These are phyloP conservation scores for Phytophthora brassicae DNA, from an alignment of 352 stramenopile species.

Conservation along the genomic window DNA sequence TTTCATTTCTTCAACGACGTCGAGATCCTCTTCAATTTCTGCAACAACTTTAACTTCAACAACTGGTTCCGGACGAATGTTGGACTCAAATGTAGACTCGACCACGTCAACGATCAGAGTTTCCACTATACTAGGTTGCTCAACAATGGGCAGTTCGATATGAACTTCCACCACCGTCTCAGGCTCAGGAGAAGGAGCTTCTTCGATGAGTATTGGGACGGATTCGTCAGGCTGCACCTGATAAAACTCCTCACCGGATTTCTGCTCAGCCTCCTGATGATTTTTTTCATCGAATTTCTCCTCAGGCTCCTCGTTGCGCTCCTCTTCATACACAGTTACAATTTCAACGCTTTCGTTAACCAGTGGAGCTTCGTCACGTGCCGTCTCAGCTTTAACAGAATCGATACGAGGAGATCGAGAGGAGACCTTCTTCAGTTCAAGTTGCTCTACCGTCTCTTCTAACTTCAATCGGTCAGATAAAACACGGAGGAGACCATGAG, in stretches of 20 bases:
- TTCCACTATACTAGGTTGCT: slow-evolving; percentile 2
- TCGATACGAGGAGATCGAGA: slow-evolving; percentile 4
- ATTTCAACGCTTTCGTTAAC: slow-evolving; percentile 5
- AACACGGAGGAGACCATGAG: slow-evolving; percentile 7
- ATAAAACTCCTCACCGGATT: background rate
- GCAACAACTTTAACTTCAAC: slow-evolving; percentile 2
- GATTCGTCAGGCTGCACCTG: slow-evolving; percentile 3
- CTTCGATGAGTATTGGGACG: slow-evolving; percentile 1
- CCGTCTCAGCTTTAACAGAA: background rate
- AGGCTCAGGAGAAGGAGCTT: background rate
- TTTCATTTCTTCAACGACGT: slow-evolving; percentile 1
- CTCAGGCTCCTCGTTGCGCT: slow-evolving; percentile 4
- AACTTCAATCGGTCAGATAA: slow-evolving; percentile 13
- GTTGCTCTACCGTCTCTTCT: slow-evolving; percentile 14
- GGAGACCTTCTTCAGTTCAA: slow-evolving; percentile 5
- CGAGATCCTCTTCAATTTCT: background rate
- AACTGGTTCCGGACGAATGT: background rate
- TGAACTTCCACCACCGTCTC: background rate
- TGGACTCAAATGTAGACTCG: background rate
- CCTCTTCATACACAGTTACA: background rate
- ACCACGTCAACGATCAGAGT: background rate
- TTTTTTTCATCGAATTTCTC: background rate
- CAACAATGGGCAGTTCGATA: background rate
- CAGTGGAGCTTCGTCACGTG: slow-evolving; percentile 3
- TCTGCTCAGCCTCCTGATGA: slow-evolving; percentile 7